Conservation (phyloP, 768 basidiomycete species). For the Trametes sanguinea region DNA sequence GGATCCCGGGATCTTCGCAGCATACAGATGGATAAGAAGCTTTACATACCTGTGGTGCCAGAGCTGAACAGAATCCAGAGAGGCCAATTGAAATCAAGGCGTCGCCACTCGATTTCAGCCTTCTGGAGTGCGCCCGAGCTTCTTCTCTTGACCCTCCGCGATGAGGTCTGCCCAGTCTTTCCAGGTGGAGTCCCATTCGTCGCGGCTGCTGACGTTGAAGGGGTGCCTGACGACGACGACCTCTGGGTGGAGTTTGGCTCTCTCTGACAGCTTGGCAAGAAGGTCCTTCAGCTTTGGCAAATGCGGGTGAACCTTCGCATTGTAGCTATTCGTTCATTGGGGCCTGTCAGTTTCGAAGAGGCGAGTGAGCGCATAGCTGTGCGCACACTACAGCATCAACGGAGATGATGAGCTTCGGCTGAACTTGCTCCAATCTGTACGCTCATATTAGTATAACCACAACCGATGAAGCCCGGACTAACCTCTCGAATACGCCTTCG, state of each 20-base stretch:
- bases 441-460: constrained; percentile 5
- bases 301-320: constrained; percentile 68
- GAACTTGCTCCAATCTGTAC: constrained; percentile 73
- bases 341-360: not conserved
- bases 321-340: constrained; percentile 50
- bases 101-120: constrained; percentile 68
- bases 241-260: constrained; percentile 41
- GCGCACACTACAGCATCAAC: constrained; percentile 72
- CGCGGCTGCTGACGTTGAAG: constrained; percentile 33
- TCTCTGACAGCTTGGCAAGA: constrained; percentile 50
- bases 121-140: constrained; percentile 49
- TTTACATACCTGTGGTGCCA: constrained; percentile 68
- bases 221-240: constrained; percentile 60
- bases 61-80: constrained; percentile 87
- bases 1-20: constrained; percentile 8
- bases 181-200: constrained; percentile 51
- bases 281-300: constrained; percentile 62
- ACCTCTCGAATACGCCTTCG: constrained; percentile 75
- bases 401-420: constrained; percentile 70
- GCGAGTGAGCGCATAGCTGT: not conserved
- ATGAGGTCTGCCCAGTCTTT: constrained; percentile 57
- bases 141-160: constrained; percentile 43
- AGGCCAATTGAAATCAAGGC: constrained; percentile 71
- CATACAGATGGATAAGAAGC: not conserved
- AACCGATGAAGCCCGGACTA: constrained; percentile 18